Conservation (phyloP, 2,329 filamentous ascomycete genomes). For the Aureobasidium sp. region DNA sequence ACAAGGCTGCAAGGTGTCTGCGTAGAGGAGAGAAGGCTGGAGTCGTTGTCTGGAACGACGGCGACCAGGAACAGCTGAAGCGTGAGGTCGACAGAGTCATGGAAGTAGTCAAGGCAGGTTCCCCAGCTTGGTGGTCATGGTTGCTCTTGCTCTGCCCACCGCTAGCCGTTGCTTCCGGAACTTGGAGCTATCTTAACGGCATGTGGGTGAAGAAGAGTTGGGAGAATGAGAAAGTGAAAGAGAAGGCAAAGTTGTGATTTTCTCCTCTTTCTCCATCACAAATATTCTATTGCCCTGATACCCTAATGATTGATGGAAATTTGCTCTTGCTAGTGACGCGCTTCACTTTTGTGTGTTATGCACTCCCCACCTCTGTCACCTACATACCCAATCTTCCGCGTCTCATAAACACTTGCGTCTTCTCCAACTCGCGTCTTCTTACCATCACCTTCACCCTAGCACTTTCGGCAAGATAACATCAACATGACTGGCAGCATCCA, state of each 20-base stretch:
- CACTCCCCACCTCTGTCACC: neutral
- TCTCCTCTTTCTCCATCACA: neutral
- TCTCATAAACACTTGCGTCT: neutral
- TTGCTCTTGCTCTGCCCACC: slow-evolving; percentile 63
- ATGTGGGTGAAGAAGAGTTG: slow-evolving; percentile 62
- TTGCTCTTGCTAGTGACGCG: neutral
- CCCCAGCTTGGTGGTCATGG: slow-evolving; percentile 81
- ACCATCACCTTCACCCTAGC: neutral
- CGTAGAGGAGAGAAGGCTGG: slow-evolving; percentile 58
- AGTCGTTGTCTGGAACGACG: slow-evolving; percentile 88
- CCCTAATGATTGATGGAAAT: neutral
- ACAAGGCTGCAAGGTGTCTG: slow-evolving; percentile 72
- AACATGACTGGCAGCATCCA: slow-evolving; percentile 11
- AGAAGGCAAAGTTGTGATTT: slow-evolving; percentile 52
- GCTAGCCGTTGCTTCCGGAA: slow-evolving; percentile 59
- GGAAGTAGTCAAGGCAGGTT: slow-evolving; percentile 52
- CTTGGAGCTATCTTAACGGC: slow-evolving; percentile 69
- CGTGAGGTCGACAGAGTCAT: slow-evolving; percentile 61
- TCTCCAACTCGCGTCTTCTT: neutral
- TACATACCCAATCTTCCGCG: neutral
- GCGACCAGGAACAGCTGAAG: slow-evolving; percentile 61
- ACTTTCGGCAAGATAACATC: neutral
- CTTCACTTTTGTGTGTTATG: neutral
- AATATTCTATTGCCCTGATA: neutral
- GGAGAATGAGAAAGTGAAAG: slow-evolving; percentile 51